Base-by-base conservation (phyloP, 768 basidiomycete genomes). In the Hypholoma fasciculare region DNA sequence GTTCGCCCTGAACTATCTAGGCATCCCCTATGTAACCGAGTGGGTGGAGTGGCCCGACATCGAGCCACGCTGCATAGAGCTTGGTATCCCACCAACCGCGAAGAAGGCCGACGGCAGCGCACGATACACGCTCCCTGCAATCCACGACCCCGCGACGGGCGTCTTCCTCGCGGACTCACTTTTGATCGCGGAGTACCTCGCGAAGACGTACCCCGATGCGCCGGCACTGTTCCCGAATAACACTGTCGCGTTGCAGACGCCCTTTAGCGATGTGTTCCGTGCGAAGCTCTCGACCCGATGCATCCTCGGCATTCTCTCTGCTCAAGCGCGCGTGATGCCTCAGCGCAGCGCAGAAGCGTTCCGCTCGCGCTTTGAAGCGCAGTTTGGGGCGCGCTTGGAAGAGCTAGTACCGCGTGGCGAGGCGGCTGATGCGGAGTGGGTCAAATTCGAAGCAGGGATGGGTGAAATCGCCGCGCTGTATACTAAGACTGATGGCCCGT, bases 21-120 rank as follows among this genome's bases (percentile, higher is more conserved):
- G 66, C 4, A 57, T 73, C 34, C 60, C 74, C 1, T 78, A 78
- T 67, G 74, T 71, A 64, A 82, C 82, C 1, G 72, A 75, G 39
- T 81, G 78, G 76, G 63, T 84, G 52, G 82, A 83, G 52, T 80
- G 72, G 57, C 77, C 77, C 3, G 80, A 84, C 49, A 78, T 86
- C 52, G 74, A 65, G 51, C 37, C 52, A 0, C 59, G 66, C 47
- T 66, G 64, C 64, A 68, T 70, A 50, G 67, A 74, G 57, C 57
- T 77, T 23, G 74, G 76, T 1, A 73, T 76, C 2, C 57, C 61
- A 1, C 71, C 79, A 6, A 78, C 74, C 0, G 39, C 20, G 9
- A 63, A 50, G 14, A 66, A 67, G 26, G 53, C 63, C 1, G 72
- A 76, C 42, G 76, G 75, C 2, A 51, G 52, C 9, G 70, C 66